Evolutionary conservation across 192 early-diverging fungal genomes (phyloP).

Genomic region (Thoreauomyces humboldtii): DNA sequence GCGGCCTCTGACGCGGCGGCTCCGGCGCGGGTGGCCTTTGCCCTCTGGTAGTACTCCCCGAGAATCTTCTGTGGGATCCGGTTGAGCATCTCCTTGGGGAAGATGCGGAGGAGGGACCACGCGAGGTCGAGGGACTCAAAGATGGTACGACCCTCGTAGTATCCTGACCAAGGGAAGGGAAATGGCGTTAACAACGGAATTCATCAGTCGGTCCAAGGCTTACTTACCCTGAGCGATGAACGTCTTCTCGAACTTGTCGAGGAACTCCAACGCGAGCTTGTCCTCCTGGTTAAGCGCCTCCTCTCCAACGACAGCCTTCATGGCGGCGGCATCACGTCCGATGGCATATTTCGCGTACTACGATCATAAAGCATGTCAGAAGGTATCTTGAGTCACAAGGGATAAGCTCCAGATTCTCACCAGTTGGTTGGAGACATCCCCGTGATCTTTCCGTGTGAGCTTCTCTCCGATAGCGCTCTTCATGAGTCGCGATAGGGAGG

Average conservation of each 20-base stretch:
- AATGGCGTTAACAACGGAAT: background rate
- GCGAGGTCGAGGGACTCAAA: conserved; percentile 95
- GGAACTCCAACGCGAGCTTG: conserved; percentile 94
- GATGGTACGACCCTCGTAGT: conserved; percentile 94
- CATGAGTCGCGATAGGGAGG: conserved; percentile 98
- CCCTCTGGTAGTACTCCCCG: conserved; percentile 91
- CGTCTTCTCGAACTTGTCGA: conserved; percentile 98
- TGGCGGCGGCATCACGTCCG: conserved; percentile 95
- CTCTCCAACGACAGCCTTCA: conserved; percentile 99
- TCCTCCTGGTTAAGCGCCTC: conserved; percentile 98
- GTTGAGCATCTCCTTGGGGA: conserved; percentile 99
- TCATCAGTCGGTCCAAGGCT: background rate
- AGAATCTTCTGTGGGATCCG: conserved; percentile 96
- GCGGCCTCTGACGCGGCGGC: conserved; percentile 32
- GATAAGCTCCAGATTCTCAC: no score
- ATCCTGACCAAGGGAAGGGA: conserved; percentile 51
- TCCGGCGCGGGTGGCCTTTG: conserved; percentile 33
- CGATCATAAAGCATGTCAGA: background rate
- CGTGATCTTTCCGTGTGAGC: conserved; percentile 96
- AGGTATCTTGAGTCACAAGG: no score
- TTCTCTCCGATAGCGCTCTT: conserved; percentile 99
- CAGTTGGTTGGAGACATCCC: conserved; percentile 98
- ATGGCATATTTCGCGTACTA: conserved; percentile 99
- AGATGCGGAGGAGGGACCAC: conserved; percentile 98
- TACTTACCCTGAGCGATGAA: conserved; percentile 88